Base-by-base conservation (phyloP, 257 asterid genomes). In the Pogostemon cablin region DNA sequence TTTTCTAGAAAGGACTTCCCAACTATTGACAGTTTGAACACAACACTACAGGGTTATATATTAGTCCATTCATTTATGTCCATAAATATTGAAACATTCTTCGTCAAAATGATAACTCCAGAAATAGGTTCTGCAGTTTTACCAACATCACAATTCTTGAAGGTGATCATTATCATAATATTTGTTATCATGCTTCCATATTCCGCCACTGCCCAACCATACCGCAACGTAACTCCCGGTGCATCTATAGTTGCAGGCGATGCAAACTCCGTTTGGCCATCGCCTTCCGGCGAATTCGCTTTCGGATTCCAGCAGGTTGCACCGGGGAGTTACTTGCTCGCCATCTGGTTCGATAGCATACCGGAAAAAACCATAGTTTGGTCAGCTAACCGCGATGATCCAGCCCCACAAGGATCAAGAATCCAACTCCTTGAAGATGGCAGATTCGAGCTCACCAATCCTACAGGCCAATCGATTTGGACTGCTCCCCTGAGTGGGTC, bases 261-360 rank as follows among this genome's bases (percentile, higher is more conserved):
- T 15, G 1, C 43, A n/a, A 53, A 55, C 20, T 41, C 70, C 37
- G 12, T 68, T 0, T 77, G 84, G 81, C 11, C 3, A 12, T 83
- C 87, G 0, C 77, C 83, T 6, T 80, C 87, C 4, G 78, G 80
- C 4, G 79, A 80, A 6, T 83, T 77, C 9, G 83, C 83, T 32
- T 65, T 83, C 6, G 88, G 88, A 0, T 83, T 83, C 73, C 78
- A 9, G 50, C 73, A 39, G 47, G 59, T 72, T 0, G 9, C 57
- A 0, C 74, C 80, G 4, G 44, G 44, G 0, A 82, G 76, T 54
- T 83, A 72, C 82, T 65, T 83, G 65, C 75, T 81, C 3, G 80
- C 84, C 12, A 75, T 83, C 65, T 72, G 83, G 87, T 78, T 78
- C 68, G 43, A 83, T 5, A 48, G 67, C 53, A 72, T 80, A n/a